Evolutionary conservation across 2,329 filamentous ascomycete genomes (phyloP).

Genomic region (Fusarium subtropicale): DNA sequence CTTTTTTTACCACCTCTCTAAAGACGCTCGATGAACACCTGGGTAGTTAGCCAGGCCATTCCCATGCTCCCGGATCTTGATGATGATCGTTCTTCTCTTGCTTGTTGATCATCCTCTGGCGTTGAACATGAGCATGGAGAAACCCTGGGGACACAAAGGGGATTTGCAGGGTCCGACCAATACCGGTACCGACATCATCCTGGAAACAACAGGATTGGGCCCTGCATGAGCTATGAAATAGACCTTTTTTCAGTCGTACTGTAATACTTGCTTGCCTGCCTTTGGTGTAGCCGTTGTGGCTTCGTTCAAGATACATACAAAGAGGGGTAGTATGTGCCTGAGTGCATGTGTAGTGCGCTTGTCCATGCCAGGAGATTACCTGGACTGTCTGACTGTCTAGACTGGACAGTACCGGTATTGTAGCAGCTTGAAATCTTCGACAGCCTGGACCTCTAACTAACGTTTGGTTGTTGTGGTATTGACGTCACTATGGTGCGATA

Average conservation of each 20-base stretch:
- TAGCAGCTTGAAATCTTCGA: conserved; percentile 1
- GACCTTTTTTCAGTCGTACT: conserved; percentile 20
- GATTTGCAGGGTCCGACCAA: conserved; percentile 36
- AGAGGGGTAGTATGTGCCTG: conserved; percentile 13
- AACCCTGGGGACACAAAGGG: conserved; percentile 17
- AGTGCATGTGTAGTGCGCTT: conserved; percentile 1
- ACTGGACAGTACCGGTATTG: background rate
- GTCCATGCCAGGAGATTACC: conserved; percentile 1
- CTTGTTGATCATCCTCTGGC: background rate
- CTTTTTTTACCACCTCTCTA: background rate
- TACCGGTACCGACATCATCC: conserved; percentile 8
- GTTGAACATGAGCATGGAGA: conserved; percentile 16
- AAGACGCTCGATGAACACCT: background rate
- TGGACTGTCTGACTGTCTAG: background rate
- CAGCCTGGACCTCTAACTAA: conserved; percentile 29
- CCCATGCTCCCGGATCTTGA: conserved; percentile 3
- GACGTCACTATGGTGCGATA: conserved; percentile 49
- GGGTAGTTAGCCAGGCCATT: background rate
- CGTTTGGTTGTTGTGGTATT: conserved; percentile 26
- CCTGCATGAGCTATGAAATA: conserved; percentile 35
- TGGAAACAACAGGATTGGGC: conserved; percentile 27
- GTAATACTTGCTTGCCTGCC: conserved; percentile 17
- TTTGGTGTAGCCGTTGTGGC: conserved; percentile 14
- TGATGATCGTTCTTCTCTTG: background rate
- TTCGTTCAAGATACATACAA: background rate